Conservation (phyloP, 768 basidiomycete genomes). For the Chlorophyllum brunneum region DNA sequence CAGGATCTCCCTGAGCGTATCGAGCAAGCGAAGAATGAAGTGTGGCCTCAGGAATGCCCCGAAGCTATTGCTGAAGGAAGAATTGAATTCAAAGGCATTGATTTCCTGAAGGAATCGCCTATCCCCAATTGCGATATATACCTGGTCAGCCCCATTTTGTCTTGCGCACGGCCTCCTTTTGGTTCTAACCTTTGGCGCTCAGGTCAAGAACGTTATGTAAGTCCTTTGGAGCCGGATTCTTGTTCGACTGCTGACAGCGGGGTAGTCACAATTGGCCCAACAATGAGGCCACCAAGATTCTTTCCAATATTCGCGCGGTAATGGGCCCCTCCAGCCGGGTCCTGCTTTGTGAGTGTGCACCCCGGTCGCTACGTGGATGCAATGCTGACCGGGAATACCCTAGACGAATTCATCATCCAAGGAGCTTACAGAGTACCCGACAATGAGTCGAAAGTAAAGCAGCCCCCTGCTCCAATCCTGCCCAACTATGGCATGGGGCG, state of each 20-base stretch:
- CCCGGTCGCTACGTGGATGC: background rate
- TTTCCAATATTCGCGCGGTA: conserved; percentile 29
- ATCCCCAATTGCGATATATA: conserved; percentile 32
- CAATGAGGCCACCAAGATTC: conserved; percentile 27
- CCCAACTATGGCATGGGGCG: conserved; percentile 43
- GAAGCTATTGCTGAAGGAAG: conserved; percentile 26
- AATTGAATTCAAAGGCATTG: conserved; percentile 28
- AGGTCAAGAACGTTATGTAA: conserved; percentile 30
- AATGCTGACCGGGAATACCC: background rate
- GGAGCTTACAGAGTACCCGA: conserved; percentile 16
- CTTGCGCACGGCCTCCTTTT: no score
- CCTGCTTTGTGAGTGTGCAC: conserved; percentile 29
- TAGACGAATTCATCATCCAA: conserved; percentile 36
- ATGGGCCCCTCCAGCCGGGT: conserved; percentile 31
- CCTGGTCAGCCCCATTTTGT: conserved; percentile 26
- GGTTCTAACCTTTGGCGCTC: background rate
- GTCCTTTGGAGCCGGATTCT: background rate
- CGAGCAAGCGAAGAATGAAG: conserved; percentile 21
- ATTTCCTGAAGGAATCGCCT: conserved; percentile 35
- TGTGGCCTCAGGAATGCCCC: conserved; percentile 29
- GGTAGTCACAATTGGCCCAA: conserved; percentile 37
- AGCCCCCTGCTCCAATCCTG: conserved; percentile 41
- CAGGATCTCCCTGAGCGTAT: conserved; percentile 28
- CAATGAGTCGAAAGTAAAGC: background rate
- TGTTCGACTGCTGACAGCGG: background rate